Conservation (phyloP, 192 early-diverging fungal species). For the Umbelopsis sp. region DNA sequence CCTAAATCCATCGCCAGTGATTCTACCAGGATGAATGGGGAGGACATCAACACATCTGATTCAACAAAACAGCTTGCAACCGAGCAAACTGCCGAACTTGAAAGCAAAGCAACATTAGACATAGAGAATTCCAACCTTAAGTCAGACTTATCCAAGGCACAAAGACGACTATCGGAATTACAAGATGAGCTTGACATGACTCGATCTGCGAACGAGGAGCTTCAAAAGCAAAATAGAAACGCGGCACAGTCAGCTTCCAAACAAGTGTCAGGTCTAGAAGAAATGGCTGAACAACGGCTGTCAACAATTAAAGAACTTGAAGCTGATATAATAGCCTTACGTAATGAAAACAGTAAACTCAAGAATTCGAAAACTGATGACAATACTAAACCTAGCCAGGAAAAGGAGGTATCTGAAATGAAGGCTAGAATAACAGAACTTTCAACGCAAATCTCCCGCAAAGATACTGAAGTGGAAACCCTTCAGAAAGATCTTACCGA, state of each 20-base stretch:
- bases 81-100: no score
- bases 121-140: no score
- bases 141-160: no score
- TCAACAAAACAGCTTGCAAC: no score
- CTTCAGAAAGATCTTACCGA: background rate
- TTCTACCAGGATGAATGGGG: background rate
- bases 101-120: no score
- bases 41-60: background rate
- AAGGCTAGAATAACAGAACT: background rate
- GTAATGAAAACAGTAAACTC: background rate
- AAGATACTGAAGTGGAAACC: constrained; percentile 32
- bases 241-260: background rate
- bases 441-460: background rate
- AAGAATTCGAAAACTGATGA: background rate
- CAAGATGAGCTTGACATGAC: no score
- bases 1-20: background rate
- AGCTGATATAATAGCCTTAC: background rate
- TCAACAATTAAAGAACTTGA: background rate
- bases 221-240: no score
- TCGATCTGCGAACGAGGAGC: no score
- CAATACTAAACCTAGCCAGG: background rate
- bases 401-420: background rate
- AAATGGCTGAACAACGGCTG: background rate
- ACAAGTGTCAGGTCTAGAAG: background rate
- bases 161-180: no score